A percentile compares a stretch with the other conserved stretches of the same genome.
Evolutionary conservation across 805 yeast genomes (phyloP).

Genomic region (Candida nanaspora): DNA sequence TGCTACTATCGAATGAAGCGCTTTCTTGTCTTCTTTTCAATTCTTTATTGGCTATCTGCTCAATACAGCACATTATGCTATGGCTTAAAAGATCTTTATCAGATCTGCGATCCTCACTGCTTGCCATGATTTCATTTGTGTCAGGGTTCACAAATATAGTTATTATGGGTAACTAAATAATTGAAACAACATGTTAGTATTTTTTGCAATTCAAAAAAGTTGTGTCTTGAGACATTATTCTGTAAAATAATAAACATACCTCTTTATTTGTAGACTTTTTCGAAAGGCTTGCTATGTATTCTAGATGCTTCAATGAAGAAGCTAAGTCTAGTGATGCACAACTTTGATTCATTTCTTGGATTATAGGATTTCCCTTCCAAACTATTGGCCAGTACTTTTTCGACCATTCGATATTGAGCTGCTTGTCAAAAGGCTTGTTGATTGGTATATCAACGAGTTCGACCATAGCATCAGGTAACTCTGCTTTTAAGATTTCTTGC

Average conservation of each 20-base stretch:
- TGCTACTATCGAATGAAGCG: conserved; percentile 3
- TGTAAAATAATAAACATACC: too few species aligned
- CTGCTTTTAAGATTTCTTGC: background rate
- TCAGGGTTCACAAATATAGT: conserved; percentile 60
- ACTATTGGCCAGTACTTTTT: conserved; percentile 72
- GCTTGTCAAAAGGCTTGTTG: conserved; percentile 64
- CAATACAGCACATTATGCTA: conserved; percentile 68
- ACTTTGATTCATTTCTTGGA: conserved; percentile 53
- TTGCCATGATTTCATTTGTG: conserved; percentile 31
- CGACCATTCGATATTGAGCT: conserved; percentile 62
- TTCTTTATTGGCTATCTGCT: conserved; percentile 53
- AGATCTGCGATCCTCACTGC: conserved; percentile 32
- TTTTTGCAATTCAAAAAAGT: too few species aligned
- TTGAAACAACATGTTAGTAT: background rate
- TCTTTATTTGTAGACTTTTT: too few species aligned
- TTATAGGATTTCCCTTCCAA: conserved; percentile 90
- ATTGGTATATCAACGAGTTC: conserved; percentile 40
- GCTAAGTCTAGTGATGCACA: conserved; percentile 34
- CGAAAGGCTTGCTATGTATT: conserved; percentile 13
- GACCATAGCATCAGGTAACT: conserved; percentile 17
- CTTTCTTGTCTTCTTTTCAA: conserved; percentile 25
- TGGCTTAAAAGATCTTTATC: conserved; percentile 55
- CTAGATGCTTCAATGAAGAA: conserved; percentile 28
- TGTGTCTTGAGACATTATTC: too few species aligned
- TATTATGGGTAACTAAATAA: conserved; percentile 26